phyloP scores from a whole-genome alignment of 257 asterid genomes.

The Solanum ossicruentum region DNA sequence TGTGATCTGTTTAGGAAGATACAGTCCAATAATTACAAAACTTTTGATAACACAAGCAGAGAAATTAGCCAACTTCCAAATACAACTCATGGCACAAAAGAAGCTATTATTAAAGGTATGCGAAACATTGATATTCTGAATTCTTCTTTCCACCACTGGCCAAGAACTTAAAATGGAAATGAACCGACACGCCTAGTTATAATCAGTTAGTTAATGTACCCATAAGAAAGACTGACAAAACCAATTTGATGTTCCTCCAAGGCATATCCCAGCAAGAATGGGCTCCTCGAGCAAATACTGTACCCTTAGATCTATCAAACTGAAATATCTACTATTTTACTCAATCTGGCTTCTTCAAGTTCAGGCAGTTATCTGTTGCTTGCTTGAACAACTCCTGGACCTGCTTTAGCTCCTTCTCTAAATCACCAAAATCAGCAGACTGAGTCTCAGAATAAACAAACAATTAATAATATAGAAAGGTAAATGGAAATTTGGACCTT shows the following conservation, averaged over 20 bases:
- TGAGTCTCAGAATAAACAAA: neutral
- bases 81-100: neutral
- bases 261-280: neutral
- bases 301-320: neutral
- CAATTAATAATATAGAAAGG: neutral
- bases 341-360: conserved; percentile 72
- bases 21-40: neutral
- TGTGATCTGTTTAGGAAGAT: neutral
- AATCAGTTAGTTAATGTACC: neutral
- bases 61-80: neutral
- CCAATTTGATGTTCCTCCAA: neutral
- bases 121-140: neutral
- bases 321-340: neutral
- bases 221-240: neutral
- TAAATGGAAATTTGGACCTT: neutral
- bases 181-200: neutral
- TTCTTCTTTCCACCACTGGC: neutral
- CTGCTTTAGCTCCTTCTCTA: conserved; percentile 68
- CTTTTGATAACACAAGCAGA: neutral
- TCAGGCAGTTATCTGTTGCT: conserved; percentile 77
- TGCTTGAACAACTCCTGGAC: conserved; percentile 76
- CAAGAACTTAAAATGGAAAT: neutral
- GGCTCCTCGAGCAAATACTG: neutral
- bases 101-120: neutral
- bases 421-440: neutral